Percentiles rank a stretch among this genome's conserved stretches.
These are phyloP conservation scores for Cytospora chrysosperma DNA, from an alignment of 2,329 filamentous ascomycete species.

Conservation along the genomic window DNA sequence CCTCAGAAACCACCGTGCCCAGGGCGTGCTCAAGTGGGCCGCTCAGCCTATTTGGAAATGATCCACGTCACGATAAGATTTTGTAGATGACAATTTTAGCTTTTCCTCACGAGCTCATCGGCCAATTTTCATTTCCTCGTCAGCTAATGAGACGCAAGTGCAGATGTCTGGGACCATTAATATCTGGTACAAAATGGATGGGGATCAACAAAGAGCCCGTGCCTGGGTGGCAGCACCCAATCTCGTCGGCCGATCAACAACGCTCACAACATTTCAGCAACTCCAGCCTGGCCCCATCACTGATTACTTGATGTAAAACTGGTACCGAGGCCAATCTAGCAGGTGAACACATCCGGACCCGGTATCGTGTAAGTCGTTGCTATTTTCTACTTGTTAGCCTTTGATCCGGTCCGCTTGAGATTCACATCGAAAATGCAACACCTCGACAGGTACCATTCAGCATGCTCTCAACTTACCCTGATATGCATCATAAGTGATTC, in stretches of 20 bases:
- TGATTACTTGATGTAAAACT: neutral
- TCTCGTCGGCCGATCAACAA: neutral
- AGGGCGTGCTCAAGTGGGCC: neutral
- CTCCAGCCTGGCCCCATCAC: neutral
- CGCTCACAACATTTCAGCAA: neutral
- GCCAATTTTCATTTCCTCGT: neutral
- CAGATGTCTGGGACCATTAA: neutral
- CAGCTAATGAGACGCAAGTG: neutral
- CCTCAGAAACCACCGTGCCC: neutral
- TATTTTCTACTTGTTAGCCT: constrained; percentile 19
- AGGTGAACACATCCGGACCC: constrained; percentile 48
- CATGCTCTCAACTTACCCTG: constrained; percentile 37
- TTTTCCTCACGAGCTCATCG: neutral
- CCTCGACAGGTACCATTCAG: neutral
- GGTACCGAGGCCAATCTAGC: constrained; percentile 32
- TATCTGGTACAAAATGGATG: neutral
- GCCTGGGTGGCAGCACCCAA: neutral
- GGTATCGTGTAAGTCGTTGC: constrained; percentile 45
- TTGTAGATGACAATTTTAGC: neutral
- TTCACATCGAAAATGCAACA: too few species aligned
- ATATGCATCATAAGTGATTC: constrained; percentile 54
- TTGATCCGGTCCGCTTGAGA: neutral
- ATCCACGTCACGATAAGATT: neutral
- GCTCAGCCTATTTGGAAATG: neutral
- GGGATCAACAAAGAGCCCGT: neutral